Evolutionary conservation across 305 asterid genomes (phyloP).

Genomic region (Fraxinus sp.): DNA sequence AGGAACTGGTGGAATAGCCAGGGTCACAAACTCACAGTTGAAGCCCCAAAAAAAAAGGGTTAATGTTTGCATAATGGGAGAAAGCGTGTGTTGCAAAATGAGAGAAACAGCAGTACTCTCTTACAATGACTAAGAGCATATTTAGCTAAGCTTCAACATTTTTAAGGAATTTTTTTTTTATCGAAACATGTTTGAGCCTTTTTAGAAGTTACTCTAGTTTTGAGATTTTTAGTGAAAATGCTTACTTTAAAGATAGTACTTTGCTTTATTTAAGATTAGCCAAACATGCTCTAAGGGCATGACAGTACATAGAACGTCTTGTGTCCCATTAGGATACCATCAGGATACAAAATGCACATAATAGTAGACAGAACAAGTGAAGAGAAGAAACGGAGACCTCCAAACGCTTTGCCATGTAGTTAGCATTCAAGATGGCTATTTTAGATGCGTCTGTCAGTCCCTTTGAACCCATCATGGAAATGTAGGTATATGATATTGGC

Average conservation of each 20-base stretch:
- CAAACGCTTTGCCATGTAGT: slow-evolving; percentile 56
- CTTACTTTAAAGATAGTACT: not conserved
- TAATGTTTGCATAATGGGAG: not conserved
- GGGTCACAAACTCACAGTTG: not conserved
- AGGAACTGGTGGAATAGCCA: not conserved
- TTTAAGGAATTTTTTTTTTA: not conserved
- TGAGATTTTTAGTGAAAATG: not conserved
- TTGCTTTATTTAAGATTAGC: not conserved
- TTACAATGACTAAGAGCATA: not conserved
- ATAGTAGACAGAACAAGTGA: not conserved
- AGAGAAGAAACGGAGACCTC: slow-evolving; percentile 37
- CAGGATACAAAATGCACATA: not conserved
- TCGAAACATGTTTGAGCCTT: not conserved
- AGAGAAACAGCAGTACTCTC: not conserved
- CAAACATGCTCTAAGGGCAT: not conserved
- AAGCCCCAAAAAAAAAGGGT: not conserved
- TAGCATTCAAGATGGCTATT: slow-evolving; percentile 54
- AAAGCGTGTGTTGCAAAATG: not conserved
- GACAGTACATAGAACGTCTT: not conserved
- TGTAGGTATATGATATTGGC: slow-evolving; percentile 54
- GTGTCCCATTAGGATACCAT: not conserved
- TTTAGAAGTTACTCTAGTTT: not conserved
- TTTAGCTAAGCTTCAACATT: not conserved
- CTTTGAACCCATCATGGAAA: slow-evolving; percentile 57
- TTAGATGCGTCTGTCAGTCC: slow-evolving; percentile 58